Percentiles rank a stretch among this genome's conserved stretches.
Evolutionary conservation across 768 basidiomycete genomes (phyloP).

Genomic region (Boletus reticuloceps): DNA sequence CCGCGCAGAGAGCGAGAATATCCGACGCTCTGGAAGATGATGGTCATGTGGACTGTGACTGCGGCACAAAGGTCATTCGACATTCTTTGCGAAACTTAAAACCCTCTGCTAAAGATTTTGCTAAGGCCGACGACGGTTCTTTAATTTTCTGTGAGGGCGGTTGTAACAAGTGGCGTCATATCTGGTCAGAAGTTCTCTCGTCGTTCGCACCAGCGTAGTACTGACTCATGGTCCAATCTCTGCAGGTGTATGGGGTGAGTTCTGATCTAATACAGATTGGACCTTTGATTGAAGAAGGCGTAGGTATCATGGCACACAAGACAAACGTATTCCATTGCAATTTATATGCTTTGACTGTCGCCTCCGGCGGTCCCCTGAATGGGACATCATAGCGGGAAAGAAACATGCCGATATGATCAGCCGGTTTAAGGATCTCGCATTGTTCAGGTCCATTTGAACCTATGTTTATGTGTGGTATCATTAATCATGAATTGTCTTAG

Average conservation of each 20-base stretch:
- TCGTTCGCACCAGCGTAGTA: neutral
- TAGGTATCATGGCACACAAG: slow-evolving; percentile 63
- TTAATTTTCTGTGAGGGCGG: slow-evolving; percentile 64
- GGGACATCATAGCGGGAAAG: slow-evolving; percentile 64
- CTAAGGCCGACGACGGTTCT: slow-evolving; percentile 51
- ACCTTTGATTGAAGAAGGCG: neutral
- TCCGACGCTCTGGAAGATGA: slow-evolving; percentile 27
- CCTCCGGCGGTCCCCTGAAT: slow-evolving; percentile 59
- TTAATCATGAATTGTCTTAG: slow-evolving; percentile 32
- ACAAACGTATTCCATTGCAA: slow-evolving; percentile 53
- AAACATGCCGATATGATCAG: slow-evolving; percentile 54
- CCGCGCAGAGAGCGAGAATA: slow-evolving; percentile 5
- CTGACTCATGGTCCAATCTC: neutral
- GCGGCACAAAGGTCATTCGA: slow-evolving; percentile 50
- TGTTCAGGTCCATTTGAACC: slow-evolving; percentile 53
- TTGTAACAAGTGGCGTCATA: slow-evolving; percentile 74
- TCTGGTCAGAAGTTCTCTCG: slow-evolving; percentile 50
- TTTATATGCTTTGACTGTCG: slow-evolving; percentile 81
- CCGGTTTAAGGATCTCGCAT: slow-evolving; percentile 65
- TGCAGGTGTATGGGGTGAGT: slow-evolving; percentile 40
- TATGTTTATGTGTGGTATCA: neutral
- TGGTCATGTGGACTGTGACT: slow-evolving; percentile 62
- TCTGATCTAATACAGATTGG: neutral
- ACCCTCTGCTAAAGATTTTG: neutral
- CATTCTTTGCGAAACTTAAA: neutral